Base-by-base conservation (phyloP, 306 rosid genomes). In the Vigna angularis region DNA sequence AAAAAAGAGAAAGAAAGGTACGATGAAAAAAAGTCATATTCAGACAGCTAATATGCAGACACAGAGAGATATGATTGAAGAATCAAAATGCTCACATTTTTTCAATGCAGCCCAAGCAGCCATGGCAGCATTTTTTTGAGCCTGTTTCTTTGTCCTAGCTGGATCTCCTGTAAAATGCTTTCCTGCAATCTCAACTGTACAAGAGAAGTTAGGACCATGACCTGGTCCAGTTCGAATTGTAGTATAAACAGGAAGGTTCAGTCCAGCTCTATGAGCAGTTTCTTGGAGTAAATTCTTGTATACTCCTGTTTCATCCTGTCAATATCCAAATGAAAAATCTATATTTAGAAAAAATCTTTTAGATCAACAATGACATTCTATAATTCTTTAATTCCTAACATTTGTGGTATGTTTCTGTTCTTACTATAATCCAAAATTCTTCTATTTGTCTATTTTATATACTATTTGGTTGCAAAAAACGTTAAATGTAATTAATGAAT, bases 231-330 rank as follows among this genome's bases (percentile, higher is more conserved):
- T 83, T 38, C 89, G 90, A 72, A 88, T 67, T 32, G 96, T 89
- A 4, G 82, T 86, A 85, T 90, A 93, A 76, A 85, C 86, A 74
- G 96, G 96, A 79, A 93, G 96, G 66, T 89, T 82, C 71, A 93
- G 66, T 76, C 98, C 98, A 71, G 96, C 96, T 81, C 93, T 88
- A 83, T 93, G 94, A 78, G 96, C 96, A 75, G 96, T 89, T 79
- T 93, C 98, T 79, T 93, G 96, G 48, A 93, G 96, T 84, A 93
- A 88, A 82, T 90, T 93, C 90, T 93, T 89, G 78, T 93, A 90
- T 30, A 93, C 93, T 79, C 96, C 98, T 0, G 93, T 90, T 73
- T 93, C 92, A 84, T 89, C 96, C 96, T 89, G 86, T 53, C 22
- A 26, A 44, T 18, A 76, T 75, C 69, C 68, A 38, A 66, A 58